Conservation (phyloP, 176 grass and related monocot species). For the Avena insularis region DNA sequence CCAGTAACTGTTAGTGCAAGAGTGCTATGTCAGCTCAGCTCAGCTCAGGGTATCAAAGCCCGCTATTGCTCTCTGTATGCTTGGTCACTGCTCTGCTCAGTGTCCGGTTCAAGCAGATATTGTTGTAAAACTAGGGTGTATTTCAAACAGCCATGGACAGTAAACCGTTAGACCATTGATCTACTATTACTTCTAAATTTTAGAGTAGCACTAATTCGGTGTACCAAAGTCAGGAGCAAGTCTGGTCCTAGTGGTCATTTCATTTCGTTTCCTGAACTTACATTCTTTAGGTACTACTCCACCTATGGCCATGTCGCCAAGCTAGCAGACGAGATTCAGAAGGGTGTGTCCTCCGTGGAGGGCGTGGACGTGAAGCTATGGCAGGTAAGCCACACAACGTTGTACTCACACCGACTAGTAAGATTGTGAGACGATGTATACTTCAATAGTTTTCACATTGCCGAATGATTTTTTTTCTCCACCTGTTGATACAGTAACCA, state of each 20-base stretch:
- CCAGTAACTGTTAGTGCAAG: not conserved
- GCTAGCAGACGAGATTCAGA: conserved; percentile 75
- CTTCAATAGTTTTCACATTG: not conserved
- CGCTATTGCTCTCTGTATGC: not conserved
- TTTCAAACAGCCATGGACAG: not conserved
- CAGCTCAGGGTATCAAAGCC: not conserved
- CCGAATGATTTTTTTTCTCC: not conserved
- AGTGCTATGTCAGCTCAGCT: not conserved
- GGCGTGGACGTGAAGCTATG: conserved; percentile 69
- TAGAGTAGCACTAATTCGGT: not conserved
- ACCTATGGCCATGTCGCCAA: conserved; percentile 82
- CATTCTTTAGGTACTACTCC: conserved; percentile 67
- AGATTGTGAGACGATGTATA: not conserved
- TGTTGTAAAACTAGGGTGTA: not conserved
- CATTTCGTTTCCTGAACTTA: not conserved
- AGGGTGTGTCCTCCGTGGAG: conserved; percentile 62
- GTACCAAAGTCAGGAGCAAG: not conserved
- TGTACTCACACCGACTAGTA: not conserved
- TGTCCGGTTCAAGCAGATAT: not conserved
- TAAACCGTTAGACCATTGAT: not conserved
- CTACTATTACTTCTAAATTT: not conserved
- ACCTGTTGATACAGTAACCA: not conserved
- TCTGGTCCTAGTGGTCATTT: not conserved
- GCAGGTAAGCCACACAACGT: conserved; percentile 52
- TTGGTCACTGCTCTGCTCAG: not conserved